These are phyloP conservation scores for Yamagishiella unicocca DNA, from an alignment of 139 green algal species.

Conservation along the genomic window DNA sequence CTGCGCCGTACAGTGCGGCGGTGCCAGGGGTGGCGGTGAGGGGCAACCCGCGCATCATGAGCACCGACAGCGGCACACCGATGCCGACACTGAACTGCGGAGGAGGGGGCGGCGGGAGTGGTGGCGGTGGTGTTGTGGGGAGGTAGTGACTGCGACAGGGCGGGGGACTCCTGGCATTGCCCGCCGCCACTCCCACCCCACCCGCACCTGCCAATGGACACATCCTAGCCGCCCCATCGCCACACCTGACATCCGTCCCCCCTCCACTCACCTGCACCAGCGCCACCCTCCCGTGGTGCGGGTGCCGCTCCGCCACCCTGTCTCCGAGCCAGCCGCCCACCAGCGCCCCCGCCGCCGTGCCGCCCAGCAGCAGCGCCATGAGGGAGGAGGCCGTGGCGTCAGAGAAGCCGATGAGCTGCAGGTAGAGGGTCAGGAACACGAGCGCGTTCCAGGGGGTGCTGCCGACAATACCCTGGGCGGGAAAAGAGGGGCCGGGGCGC, in stretches of 20 bases:
- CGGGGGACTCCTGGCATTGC: too few species aligned
- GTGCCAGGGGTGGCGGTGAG: neutral
- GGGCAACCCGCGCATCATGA: conserved; percentile 79
- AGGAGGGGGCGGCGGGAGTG: too few species aligned
- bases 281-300: conserved; percentile 58
- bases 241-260: neutral
- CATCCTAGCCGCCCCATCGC: too few species aligned
- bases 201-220: too few species aligned
- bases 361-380: conserved; percentile 67
- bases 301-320: conserved; percentile 45
- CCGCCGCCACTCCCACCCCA: too few species aligned
- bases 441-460: conserved; percentile 88
- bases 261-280: conserved; percentile 57
- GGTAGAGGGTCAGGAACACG: conserved; percentile 79
- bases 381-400: conserved; percentile 66
- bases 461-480: conserved; percentile 87
- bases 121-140: too few species aligned
- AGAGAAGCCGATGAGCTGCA: conserved; percentile 90
- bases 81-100: conserved; percentile 74
- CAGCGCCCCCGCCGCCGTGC: conserved; percentile 61
- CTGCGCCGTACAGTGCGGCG: neutral
- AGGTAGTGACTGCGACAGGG: too few species aligned
- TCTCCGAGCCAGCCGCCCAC: conserved; percentile 63
- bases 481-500: neutral
- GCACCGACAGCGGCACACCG: conserved; percentile 72